Evolutionary conservation across 352 stramenopile genomes (phyloP), one percentile per base, ranked within the genome.

Genomic region (Globisporangium barbulae): DNA sequence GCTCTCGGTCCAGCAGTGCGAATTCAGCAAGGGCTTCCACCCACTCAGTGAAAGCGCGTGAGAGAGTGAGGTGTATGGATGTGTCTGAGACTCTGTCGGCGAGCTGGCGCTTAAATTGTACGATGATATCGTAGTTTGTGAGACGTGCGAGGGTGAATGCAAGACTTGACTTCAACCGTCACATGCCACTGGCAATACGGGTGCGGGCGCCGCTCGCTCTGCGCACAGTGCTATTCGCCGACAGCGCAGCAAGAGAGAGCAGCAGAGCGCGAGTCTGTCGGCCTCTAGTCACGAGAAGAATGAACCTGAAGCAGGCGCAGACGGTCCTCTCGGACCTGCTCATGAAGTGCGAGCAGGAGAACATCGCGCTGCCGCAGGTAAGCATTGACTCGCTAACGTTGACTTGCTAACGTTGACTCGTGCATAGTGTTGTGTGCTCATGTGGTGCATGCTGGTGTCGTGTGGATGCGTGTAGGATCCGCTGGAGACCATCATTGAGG

Each of bases 1-100:
- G 0, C 79, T 94, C 59, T 90, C 85, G 47, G 72, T 85, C 54
- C 69, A 65, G 49, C 79, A 94, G 74, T 83, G 85, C 50, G 72
- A 89, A 63, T 92, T 94, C 64, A 83, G 92, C 47, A 67, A 78
- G 52, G 72, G 82, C 53, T 88, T 83, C 69, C 39, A 63, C 53
- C 67, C 35, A 28, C 25, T 28, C 2, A 48, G 57, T 62, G 59
- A 74, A 47, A 65, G 59, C 21, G n/a, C 31, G 47, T 52, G 48
- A 7, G 48, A 37, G 25, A 37, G 15, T 22, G 48, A 15, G 13
- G 15, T 28, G 25, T 28, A 28, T 28, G 25, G 25, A 28, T 28
- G 25, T 28, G 25, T 28, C 25, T 28, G 25, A 28, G 25, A 28
- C 25, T 2, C 25, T 28, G 25, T 28, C 2, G 25, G 25, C 25